Evolutionary conservation across 2,329 filamentous ascomycete genomes (phyloP), one percentile per base, ranked within the genome.

Genomic region (Aspergillus arachidicola): DNA sequence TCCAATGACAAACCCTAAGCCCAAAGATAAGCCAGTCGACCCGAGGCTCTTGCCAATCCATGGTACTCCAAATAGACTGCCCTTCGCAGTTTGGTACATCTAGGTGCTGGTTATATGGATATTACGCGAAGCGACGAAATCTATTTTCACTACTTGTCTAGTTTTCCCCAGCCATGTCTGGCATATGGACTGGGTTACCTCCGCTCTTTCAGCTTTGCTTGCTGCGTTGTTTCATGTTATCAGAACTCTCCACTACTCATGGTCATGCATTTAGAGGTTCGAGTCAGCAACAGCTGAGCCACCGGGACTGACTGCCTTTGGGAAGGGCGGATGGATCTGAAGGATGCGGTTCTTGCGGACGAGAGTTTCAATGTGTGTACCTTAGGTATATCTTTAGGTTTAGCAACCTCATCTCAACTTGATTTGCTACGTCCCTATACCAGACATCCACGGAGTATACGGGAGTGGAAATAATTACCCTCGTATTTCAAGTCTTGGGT

Each of bases 11-110:
- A 71, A 68, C 61, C 73, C 62, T 19, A 72, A 65, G 70, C 73
- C 65, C 16, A 70, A 63, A 70, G 71, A 66, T 57, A 73, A 57
- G 6, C 71, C 72, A 4, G 68, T 69, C 0, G 78, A 81, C 43
- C 68, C 71, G 6, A 69, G 71, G 19, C 69, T 81, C 9, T 61
- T 81, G 11, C 71, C 74, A 0, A 77, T 81, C 53, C 67, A 71
- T 12, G 71, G 69, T 3, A 71, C 65, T 28, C 64, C 58, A 1
- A 76, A 75, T 63, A 67, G 66, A 36, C 65, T 78, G 36, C 67
- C 71, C 30, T 76, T 73, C 57, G 69, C 71, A 30, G 79, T 80
- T 77, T 80, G 78, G 78, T 80, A 78, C 65, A 77, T 80, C 48
- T 79, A 71, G 54, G 10, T 14, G 23, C 28, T 51, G 19, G 28